A percentile compares a stretch with the other conserved stretches of the same genome.
phyloP scores from a whole-genome alignment of 139 green algal genomes.

The Picochlorum sp. region DNA sequence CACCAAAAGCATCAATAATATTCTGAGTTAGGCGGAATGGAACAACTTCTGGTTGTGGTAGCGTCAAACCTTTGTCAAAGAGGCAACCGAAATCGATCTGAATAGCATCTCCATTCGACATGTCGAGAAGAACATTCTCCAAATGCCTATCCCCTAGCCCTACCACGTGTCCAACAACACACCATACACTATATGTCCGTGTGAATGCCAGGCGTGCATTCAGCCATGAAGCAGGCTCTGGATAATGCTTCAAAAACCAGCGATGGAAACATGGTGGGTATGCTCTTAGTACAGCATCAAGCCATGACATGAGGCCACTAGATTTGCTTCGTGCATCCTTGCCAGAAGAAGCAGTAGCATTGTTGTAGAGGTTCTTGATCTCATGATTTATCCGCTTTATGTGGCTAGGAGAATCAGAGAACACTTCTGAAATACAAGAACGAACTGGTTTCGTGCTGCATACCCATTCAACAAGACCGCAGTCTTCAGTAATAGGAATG shows the following conservation, averaged over 20 bases:
- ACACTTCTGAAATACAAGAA: constrained; percentile 51
- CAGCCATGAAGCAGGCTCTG: constrained; percentile 81
- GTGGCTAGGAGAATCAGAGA: constrained; percentile 33
- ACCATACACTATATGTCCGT: constrained; percentile 62
- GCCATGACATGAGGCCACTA: not conserved
- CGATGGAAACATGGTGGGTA: constrained; percentile 79
- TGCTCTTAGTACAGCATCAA: constrained; percentile 53
- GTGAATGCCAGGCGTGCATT: constrained; percentile 66
- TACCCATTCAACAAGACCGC: constrained; percentile 80
- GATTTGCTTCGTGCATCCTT: not conserved
- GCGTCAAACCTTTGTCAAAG: constrained; percentile 77
- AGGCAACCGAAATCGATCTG: constrained; percentile 96
- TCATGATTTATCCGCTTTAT: constrained; percentile 13
- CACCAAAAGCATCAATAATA: constrained; percentile 87
- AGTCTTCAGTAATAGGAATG: constrained; percentile 87
- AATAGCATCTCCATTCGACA: constrained; percentile 41
- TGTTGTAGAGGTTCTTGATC: constrained; percentile 23
- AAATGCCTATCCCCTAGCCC: constrained; percentile 85
- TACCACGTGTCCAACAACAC: constrained; percentile 54
- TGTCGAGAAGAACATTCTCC: constrained; percentile 93
- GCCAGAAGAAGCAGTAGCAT: constrained; percentile 60
- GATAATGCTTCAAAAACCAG: constrained; percentile 66
- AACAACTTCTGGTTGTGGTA: constrained; percentile 85
- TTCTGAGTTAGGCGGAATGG: constrained; percentile 98
- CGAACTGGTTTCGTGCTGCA: constrained; percentile 53